phyloP scores from a whole-genome alignment of 2,329 filamentous ascomycete species.

The Venturia pyrina region DNA sequence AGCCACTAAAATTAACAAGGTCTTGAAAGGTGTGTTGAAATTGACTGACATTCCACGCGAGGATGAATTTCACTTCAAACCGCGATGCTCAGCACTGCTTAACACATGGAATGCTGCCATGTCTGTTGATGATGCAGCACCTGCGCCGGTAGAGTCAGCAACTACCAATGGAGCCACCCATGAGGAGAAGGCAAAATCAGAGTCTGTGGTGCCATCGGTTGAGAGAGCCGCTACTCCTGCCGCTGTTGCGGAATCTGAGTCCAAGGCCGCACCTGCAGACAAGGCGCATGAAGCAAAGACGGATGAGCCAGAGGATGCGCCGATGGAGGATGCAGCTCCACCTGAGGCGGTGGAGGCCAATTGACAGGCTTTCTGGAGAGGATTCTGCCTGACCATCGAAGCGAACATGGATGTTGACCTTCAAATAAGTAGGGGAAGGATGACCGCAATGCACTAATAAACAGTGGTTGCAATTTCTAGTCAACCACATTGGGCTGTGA shows the following conservation, averaged over 20 bases:
- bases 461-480: not conserved
- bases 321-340: not conserved
- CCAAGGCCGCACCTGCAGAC: not conserved
- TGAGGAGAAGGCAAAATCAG: conserved; percentile 6
- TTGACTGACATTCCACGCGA: conserved; percentile 77
- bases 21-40: conserved; percentile 89
- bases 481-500: not conserved
- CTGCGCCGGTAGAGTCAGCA: not conserved
- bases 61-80: conserved; percentile 81
- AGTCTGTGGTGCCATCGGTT: not conserved
- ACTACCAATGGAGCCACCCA: conserved; percentile 9
- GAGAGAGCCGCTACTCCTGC: not conserved
- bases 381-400: not conserved
- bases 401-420: not conserved
- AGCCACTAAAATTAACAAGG: conserved; percentile 95
- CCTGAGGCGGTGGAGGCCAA: not conserved
- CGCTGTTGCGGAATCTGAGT: not conserved
- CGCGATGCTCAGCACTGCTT: conserved; percentile 68
- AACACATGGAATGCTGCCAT: conserved; percentile 82
- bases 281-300: not conserved
- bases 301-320: not conserved
- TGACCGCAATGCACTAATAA: not conserved
- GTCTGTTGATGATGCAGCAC: not conserved
- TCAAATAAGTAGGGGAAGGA: not conserved
- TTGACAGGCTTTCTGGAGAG: not conserved